These are phyloP conservation scores for Nicotiana noctiflora DNA, from an alignment of 257 asterid species.

Conservation along the genomic window DNA sequence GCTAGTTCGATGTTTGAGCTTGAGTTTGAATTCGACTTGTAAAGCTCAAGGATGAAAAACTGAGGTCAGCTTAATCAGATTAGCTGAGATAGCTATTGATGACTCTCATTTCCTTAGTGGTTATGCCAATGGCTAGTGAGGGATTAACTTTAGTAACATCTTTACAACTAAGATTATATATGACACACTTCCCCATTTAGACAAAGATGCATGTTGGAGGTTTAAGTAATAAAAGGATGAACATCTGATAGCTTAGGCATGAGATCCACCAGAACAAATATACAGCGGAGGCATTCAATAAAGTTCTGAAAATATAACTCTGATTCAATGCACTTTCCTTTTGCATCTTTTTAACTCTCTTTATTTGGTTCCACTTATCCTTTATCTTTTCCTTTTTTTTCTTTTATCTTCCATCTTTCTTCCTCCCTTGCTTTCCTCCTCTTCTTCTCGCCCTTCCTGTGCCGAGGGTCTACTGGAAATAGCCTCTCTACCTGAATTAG, in stretches of 20 bases:
- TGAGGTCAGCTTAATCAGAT: neutral
- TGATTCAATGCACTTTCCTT: neutral
- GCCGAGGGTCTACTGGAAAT: too few relatives aligned
- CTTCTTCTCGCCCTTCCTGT: too few relatives aligned
- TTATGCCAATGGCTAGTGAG: neutral
- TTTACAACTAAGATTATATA: neutral
- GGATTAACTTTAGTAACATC: neutral
- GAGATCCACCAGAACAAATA: neutral
- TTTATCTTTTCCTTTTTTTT: too few relatives aligned
- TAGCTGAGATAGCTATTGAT: neutral
- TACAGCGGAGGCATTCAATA: neutral
- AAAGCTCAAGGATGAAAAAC: constrained; percentile 5
- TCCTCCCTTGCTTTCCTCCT: too few relatives aligned
- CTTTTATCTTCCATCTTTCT: too few relatives aligned
- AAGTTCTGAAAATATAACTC: constrained; percentile 5
- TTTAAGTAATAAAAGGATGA: neutral
- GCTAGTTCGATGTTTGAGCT: neutral
- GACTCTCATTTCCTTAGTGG: neutral
- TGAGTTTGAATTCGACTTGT: neutral
- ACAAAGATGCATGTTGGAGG: neutral
- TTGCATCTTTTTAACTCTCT: neutral
- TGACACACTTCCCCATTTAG: neutral
- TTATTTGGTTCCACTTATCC: too few relatives aligned
- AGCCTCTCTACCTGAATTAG: too few relatives aligned
- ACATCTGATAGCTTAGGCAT: neutral